Percentiles rank a stretch among this genome's conserved stretches.
phyloP scores from a whole-genome alignment of 2,329 filamentous ascomycete genomes.

The Cryphonectria naterciae region DNA sequence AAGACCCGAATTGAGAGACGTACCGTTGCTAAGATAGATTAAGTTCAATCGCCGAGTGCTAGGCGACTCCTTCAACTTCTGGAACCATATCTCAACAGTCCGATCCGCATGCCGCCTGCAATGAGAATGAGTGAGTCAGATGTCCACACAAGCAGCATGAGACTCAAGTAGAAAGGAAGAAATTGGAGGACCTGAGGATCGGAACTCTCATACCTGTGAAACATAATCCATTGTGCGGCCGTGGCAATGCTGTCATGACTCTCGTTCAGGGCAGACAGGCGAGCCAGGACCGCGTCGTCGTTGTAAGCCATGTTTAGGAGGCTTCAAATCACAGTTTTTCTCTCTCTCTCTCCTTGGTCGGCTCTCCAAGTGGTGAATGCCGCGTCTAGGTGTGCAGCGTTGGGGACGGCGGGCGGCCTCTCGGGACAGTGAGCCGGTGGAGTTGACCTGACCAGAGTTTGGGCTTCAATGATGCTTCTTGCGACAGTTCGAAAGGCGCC shows the following conservation, averaged over 20 bases:
- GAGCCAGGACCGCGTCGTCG: constrained; percentile 92
- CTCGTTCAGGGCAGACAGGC: constrained; percentile 93
- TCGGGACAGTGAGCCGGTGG: background rate
- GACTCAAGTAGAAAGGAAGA: background rate
- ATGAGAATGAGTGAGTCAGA: constrained; percentile 14
- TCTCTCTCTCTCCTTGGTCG: background rate
- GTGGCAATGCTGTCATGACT: constrained; percentile 96
- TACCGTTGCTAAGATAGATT: constrained; percentile 94
- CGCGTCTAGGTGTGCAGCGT: background rate
- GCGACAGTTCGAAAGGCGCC: background rate
- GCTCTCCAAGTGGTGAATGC: background rate
- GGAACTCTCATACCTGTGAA: constrained; percentile 75
- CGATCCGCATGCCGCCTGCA: constrained; percentile 85
- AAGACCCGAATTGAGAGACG: constrained; percentile 34
- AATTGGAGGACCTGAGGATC: background rate
- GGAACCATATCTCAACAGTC: constrained; percentile 89
- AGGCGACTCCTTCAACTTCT: constrained; percentile 84
- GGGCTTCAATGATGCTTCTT: background rate
- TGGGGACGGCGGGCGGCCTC: background rate
- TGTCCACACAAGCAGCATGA: background rate
- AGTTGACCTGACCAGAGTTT: background rate
- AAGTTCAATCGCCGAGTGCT: constrained; percentile 86
- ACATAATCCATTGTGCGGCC: constrained; percentile 99
- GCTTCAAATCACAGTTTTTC: background rate
- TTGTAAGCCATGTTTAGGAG: constrained; percentile 80